Evolutionary conservation across 176 grass and related monocot species (phyloP).

Genomic region (Phoenix roebelenii): DNA sequence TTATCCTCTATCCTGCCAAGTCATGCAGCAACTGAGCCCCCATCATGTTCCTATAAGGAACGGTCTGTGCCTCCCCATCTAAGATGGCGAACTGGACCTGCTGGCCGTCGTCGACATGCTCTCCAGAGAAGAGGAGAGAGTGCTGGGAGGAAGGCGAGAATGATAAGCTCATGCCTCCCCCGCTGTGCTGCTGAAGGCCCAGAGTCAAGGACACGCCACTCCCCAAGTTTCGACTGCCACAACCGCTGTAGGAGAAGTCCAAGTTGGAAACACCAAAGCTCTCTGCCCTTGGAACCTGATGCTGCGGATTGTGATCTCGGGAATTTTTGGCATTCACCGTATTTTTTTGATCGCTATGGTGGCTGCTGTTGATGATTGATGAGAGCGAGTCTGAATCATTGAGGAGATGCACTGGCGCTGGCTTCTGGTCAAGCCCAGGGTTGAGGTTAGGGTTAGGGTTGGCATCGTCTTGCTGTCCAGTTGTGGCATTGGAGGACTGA

Average conservation of each 20-base stretch:
- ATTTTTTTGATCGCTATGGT: not conserved
- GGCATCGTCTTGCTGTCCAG: not conserved
- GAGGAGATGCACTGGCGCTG: not conserved
- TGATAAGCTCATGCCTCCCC: constrained; percentile 4
- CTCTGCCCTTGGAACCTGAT: not conserved
- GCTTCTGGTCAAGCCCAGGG: constrained; percentile 2
- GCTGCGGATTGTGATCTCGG: not conserved
- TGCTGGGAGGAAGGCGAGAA: constrained; percentile 9
- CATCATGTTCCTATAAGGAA: constrained; percentile 47
- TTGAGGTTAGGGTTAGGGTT: constrained; percentile 12
- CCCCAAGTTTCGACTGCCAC: not conserved
- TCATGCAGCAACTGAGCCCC: constrained; percentile 47
- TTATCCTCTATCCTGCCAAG: constrained; percentile 21
- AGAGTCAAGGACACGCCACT: constrained; percentile 39
- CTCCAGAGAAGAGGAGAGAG: constrained; percentile 4
- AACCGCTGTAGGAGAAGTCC: not conserved
- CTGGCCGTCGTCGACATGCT: not conserved
- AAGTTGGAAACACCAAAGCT: not conserved
- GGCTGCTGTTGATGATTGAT: constrained; percentile 5
- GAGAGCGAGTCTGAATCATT: constrained; percentile 11
- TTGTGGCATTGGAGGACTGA: too few relatives aligned
- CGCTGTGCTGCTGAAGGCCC: constrained; percentile 58
- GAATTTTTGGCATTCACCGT: too few relatives aligned
- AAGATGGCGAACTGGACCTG: constrained; percentile 26
- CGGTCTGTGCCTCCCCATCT: constrained; percentile 6